phyloP scores from a whole-genome alignment of 768 basidiomycete species.

The Suillus alpinus region DNA sequence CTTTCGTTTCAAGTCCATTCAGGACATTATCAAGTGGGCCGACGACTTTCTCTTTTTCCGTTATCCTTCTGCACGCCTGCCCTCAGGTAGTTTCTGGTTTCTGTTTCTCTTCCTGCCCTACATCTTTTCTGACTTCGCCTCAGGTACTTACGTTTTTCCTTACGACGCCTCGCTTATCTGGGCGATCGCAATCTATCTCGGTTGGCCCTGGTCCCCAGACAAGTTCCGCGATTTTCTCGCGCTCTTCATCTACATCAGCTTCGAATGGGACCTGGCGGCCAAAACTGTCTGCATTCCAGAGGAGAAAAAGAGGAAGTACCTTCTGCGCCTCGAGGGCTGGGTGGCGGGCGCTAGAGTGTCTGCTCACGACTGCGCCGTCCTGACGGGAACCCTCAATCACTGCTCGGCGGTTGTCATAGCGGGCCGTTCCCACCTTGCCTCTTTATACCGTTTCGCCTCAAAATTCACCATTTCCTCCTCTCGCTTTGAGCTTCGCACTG shows the following conservation, averaged over 20 bases:
- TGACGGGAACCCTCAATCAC: slow-evolving; percentile 37
- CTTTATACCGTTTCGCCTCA: slow-evolving; percentile 26
- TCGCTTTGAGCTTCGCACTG: slow-evolving; percentile 12
- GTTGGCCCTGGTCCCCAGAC: slow-evolving; percentile 35
- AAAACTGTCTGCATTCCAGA: slow-evolving; percentile 31
- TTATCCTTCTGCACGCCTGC: background rate
- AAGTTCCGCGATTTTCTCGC: slow-evolving; percentile 28
- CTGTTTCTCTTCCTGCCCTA: background rate
- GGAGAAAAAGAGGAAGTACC: slow-evolving; percentile 29
- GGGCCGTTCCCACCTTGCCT: slow-evolving; percentile 30
- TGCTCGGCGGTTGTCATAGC: slow-evolving; percentile 28
- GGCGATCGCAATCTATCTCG: slow-evolving; percentile 18
- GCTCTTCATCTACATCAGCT: slow-evolving; percentile 35
- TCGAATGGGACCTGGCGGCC: slow-evolving; percentile 30
- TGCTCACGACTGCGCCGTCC: slow-evolving; percentile 19
- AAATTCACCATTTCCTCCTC: slow-evolving; percentile 19
- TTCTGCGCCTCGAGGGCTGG: slow-evolving; percentile 21
- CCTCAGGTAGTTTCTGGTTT: slow-evolving; percentile 1
- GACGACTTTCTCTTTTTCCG: slow-evolving; percentile 35
- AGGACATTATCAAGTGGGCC: slow-evolving; percentile 32
- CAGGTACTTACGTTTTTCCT: background rate
- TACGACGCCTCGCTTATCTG: slow-evolving; percentile 25
- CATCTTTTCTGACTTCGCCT: background rate
- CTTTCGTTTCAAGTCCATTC: slow-evolving; percentile 12
- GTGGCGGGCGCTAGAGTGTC: slow-evolving; percentile 6